Evolutionary conservation across 768 basidiomycete genomes (phyloP), one percentile per base, ranked within the genome.

Genomic region (Rhizopogon sp.): DNA sequence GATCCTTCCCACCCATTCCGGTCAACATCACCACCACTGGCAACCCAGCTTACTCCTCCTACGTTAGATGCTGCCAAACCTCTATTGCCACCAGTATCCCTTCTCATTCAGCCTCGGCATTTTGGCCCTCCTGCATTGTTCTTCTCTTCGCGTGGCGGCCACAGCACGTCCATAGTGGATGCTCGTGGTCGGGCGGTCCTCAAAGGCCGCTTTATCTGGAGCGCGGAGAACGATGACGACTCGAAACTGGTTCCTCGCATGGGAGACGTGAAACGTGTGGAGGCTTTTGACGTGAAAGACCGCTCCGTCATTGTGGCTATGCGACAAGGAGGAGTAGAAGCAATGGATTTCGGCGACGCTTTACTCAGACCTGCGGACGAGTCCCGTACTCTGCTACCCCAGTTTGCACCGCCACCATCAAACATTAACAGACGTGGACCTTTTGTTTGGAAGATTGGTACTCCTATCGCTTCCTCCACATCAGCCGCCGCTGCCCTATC

Each of bases 91-190:
- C 90, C 90, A 0, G 85, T 90, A 51, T 93, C 91, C 16, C 76
- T 93, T 6, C 74, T 93, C 17, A 65, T 83, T 13, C 91, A 93
- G 61, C 87, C 91, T 8, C 79, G 77, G 39, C 90, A 90, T 66
- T 93, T 90, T 62, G 91, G 91, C 0, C 91, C 91, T 22, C 91
- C 91, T 5, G 88, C 91, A 1, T 69, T 93, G 16, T 93, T 93
- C 72, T 93, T 80, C 68, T 91, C 90, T 9, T 88, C 90, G 9
- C 84, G 91, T n/a, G 91, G 91, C 20, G 91, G 91, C 1, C 90
- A 92, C 63, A 93, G 90, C 62, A 93, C 91, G 0, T 77, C 88
- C 5, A 90, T 93, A 51, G 91, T 93, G 16, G 91, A 93, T 64
- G 81, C 85, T n/a, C 81, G 90, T 17, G 91, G 91, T 41, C 74